Percentiles rank a stretch among this genome's conserved stretches.
Evolutionary conservation across 2,329 filamentous ascomycete species (phyloP).

Genomic region (Diplocarpon mali): DNA sequence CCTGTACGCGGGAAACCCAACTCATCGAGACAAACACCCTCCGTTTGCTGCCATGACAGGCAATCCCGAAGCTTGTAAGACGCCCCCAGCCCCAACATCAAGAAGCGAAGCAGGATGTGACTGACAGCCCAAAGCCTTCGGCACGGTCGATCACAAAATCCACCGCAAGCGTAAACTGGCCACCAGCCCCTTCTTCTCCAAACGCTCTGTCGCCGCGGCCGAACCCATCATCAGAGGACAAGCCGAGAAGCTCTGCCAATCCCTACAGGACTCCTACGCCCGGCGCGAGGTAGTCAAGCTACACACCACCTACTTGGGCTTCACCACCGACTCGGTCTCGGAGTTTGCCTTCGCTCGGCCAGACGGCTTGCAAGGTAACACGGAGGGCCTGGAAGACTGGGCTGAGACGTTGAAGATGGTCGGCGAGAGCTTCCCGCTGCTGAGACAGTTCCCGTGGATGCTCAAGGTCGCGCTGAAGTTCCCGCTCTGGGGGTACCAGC

Average conservation of each 20-base stretch:
- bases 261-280: neutral
- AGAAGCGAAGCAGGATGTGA: neutral
- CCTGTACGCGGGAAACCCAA: constrained; percentile 13
- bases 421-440: constrained; percentile 3
- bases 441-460: constrained; percentile 8
- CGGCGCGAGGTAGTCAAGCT: constrained; percentile 7
- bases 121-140: constrained; percentile 2
- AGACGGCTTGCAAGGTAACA: constrained; percentile 5
- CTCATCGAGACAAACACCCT: constrained; percentile 11
- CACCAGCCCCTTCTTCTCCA: constrained; percentile 15
- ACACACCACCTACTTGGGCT: constrained; percentile 4
- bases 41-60: constrained; percentile 9
- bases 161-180: constrained; percentile 13
- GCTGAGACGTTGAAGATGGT: constrained; percentile 7
- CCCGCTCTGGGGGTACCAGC: constrained; percentile 6
- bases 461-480: constrained; percentile 4
- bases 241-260: constrained; percentile 7
- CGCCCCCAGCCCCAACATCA: neutral
- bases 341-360: constrained; percentile 3
- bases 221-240: constrained; percentile 9
- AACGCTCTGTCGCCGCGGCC: constrained; percentile 7
- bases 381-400: constrained; percentile 5
- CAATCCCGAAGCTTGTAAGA: constrained; percentile 3
- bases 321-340: constrained; percentile 8
- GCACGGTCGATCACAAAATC: constrained; percentile 11